phyloP scores from a whole-genome alignment of 2,329 filamentous ascomycete species.

The Xylariaceae sp. region DNA sequence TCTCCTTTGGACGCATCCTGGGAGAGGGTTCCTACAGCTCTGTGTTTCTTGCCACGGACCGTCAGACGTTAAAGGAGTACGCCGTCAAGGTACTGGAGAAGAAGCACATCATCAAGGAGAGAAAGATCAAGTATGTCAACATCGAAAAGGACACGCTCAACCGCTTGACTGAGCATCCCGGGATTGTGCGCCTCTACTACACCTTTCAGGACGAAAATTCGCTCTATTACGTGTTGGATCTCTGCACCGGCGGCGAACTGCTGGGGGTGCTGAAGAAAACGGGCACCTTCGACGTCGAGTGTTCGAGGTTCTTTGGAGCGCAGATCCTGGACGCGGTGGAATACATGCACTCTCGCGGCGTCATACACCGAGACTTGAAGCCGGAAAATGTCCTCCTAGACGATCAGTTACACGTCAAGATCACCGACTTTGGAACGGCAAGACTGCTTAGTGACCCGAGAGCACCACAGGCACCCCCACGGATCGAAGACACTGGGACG shows the following conservation, averaged over 20 bases:
- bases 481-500: constrained; percentile 29
- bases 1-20: constrained; percentile 82
- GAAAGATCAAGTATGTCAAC: constrained; percentile 99
- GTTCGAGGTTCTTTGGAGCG: constrained; percentile 86
- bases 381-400: constrained; percentile 95
- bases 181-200: constrained; percentile 94
- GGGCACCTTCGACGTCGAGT: constrained; percentile 90
- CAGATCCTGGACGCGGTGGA: constrained; percentile 94
- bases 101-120: constrained; percentile 98
- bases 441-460: constrained; percentile 68
- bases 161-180: constrained; percentile 89
- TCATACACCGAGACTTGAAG: constrained; percentile 94
- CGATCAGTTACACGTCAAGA: constrained; percentile 95
- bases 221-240: constrained; percentile 91
- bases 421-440: constrained; percentile 98
- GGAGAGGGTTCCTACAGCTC: constrained; percentile 98
- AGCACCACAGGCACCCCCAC: constrained; percentile 34
- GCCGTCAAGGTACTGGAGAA: constrained; percentile 98
- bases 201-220: constrained; percentile 97
- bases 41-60: constrained; percentile 85
- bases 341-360: constrained; percentile 94
- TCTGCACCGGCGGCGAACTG: constrained; percentile 87
- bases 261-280: constrained; percentile 90
- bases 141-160: constrained; percentile 99
- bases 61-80: constrained; percentile 90